phyloP scores from a whole-genome alignment of 192 early-diverging fungal genomes.

The Bifiguratus adelaidae region DNA sequence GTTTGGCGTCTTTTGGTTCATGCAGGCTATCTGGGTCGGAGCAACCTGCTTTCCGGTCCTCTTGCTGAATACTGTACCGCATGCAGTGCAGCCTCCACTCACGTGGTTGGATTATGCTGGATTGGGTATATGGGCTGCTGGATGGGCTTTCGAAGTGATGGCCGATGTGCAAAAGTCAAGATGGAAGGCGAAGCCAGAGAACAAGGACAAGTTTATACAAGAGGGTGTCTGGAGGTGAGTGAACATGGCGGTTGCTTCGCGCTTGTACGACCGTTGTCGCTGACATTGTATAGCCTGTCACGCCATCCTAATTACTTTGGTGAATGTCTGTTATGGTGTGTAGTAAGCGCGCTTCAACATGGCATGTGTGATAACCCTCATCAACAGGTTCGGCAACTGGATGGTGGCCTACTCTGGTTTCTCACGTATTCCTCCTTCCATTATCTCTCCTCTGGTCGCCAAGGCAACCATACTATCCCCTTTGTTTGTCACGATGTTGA shows the following conservation, averaged over 20 bases:
- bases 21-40: conserved; percentile 20
- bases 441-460: conserved; percentile 12
- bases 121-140: conserved; percentile 9
- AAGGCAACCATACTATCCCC: conserved; percentile 16
- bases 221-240: conserved; percentile 15
- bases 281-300: conserved; percentile 5
- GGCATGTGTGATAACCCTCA: not conserved
- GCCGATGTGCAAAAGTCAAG: conserved; percentile 19
- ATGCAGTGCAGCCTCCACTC: conserved; percentile 12
- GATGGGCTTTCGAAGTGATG: conserved; percentile 11
- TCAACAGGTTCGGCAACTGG: not conserved
- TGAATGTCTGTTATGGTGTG: conserved; percentile 20
- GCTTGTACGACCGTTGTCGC: not conserved
- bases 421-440: not conserved
- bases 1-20: conserved; percentile 18
- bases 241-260: not conserved
- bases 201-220: conserved; percentile 20
- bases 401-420: not conserved
- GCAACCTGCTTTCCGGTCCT: conserved; percentile 23
- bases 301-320: conserved; percentile 29
- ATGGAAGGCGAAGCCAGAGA: conserved; percentile 18
- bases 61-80: conserved; percentile 7
- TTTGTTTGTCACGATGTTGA: conserved; percentile 17
- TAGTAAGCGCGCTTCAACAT: conserved; percentile 6
- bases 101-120: conserved; percentile 15